Base-by-base conservation (phyloP, 148 eudicot genomes). In the Rhododendron ovatum region DNA sequence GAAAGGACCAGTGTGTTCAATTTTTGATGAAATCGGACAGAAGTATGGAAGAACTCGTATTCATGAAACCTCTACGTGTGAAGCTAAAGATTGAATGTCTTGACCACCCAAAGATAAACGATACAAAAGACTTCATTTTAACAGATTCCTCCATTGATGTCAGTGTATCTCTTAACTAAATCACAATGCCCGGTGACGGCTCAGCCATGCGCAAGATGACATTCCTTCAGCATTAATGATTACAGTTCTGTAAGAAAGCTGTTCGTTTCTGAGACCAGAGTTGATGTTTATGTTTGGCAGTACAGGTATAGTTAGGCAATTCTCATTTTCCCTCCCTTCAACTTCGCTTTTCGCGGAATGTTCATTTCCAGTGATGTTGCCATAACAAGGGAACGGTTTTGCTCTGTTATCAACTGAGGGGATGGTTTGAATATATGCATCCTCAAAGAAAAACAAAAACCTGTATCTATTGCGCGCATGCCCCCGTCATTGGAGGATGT, bases 91-190 rank as follows among this genome's bases (percentile, higher is more conserved):
- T 97, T 76, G 88, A 91, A 59, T 90, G 90, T 18, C 89, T 51
- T 39, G 89, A 92, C 84, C 98, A 94, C 83, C 96, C 98, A 2
- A 95, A 95, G 89, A 86, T 92, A 74, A 93, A 94, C 86, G 93
- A 93, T 86, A 55, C 90, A 0, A 93, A 92, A 77, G 93, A 87
- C 57, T 79, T 93, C 80, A 84, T 91, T 86, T 82, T 95, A 82
- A 95, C 98, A 7, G 93, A 94, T 83, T 90, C 96, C n/a, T 85
- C 90, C 9, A 53, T 97, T 78, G 91, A 91, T 78, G 96, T 93
- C 82, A 88, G 91, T 78, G 94, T 97, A 89, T 81, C 92, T 77
- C 91, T 96, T 33, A n/a, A 5, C 43, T 86, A 53, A 84, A 33
- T 71, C 14, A 5, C 5, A n/a, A 63, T 1, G 13, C 3, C 28